Percentiles rank a stretch among this genome's conserved stretches.
phyloP scores from a whole-genome alignment of 2,329 filamentous ascomycete species.

The Claviceps spartinae region DNA sequence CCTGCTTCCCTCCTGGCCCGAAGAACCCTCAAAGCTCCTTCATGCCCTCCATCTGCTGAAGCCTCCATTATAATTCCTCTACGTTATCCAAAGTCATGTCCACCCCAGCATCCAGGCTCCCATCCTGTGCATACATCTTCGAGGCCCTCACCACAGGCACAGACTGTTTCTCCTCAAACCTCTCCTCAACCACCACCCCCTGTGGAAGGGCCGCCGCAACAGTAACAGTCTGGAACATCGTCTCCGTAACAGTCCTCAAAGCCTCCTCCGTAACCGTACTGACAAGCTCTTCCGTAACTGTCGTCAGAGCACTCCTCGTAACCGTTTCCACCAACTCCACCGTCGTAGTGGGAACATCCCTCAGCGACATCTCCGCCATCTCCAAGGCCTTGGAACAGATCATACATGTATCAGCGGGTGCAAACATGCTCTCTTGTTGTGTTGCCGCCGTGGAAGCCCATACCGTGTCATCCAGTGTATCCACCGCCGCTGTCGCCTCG shows the following conservation, averaged over 20 bases:
- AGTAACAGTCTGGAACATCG: slow-evolving; percentile 8
- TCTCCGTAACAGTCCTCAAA: slow-evolving; percentile 18
- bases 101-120: too few species aligned
- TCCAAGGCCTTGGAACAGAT: slow-evolving; percentile 9
- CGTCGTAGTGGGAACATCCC: slow-evolving; percentile 1
- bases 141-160: too few species aligned
- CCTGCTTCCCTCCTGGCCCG: too few species aligned
- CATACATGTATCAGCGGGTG: slow-evolving; percentile 12
- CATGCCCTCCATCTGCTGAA: too few species aligned
- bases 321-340: slow-evolving; percentile 2
- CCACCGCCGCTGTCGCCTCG: neutral
- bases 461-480: slow-evolving; percentile 7
- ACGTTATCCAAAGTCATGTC: too few species aligned
- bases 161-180: neutral
- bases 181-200: slow-evolving; percentile 5
- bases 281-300: slow-evolving; percentile 14
- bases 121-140: neutral
- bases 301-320: slow-evolving; percentile 14
- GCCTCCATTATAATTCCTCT: too few species aligned
- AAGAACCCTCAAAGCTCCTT: too few species aligned
- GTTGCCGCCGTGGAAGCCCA: slow-evolving; percentile 15
- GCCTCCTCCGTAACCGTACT: slow-evolving; percentile 11
- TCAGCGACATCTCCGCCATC: slow-evolving; percentile 1
- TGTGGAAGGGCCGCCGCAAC: slow-evolving; percentile 9
- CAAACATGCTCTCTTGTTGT: slow-evolving; percentile 2